Conservation (phyloP, 208 protist genomes). For the Leishmania lainsoni region DNA sequence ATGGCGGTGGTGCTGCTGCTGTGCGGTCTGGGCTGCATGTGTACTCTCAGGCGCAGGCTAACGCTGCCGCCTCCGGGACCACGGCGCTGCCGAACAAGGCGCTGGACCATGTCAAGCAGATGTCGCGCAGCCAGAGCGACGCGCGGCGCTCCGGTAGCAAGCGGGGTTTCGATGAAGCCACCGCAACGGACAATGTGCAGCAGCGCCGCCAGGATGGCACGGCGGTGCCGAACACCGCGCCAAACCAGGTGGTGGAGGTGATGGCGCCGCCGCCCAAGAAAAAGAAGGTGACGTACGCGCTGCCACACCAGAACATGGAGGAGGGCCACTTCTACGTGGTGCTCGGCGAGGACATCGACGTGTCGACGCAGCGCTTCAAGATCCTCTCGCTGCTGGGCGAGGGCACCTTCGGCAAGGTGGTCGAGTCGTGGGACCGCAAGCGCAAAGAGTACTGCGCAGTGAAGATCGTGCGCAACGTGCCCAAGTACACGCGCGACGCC, state of each 20-base stretch:
- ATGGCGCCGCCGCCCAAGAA: constrained; percentile 46
- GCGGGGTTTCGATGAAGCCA: constrained; percentile 64
- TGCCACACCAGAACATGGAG: constrained; percentile 87
- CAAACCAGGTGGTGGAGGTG: constrained; percentile 50
- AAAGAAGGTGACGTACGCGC: constrained; percentile 87
- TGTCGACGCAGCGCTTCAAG: constrained; percentile 85
- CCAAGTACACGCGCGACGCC: constrained; percentile 87
- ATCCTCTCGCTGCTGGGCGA: constrained; percentile 89
- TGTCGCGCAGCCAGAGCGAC: constrained; percentile 28
- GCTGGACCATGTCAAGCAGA: constrained; percentile 25
- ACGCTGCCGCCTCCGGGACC: constrained; percentile 4
- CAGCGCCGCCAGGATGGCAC: constrained; percentile 21
- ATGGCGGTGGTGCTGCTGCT: not conserved
- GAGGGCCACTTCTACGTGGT: constrained; percentile 92
- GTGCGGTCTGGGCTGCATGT: constrained; percentile 19
- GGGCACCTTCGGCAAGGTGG: constrained; percentile 90
- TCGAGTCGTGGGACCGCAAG: constrained; percentile 90
- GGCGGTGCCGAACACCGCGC: constrained; percentile 16
- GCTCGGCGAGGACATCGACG: constrained; percentile 89
- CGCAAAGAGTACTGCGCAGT: constrained; percentile 87
- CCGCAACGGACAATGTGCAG: constrained; percentile 51
- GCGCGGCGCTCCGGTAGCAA: constrained; percentile 78
- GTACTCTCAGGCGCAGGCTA: constrained; percentile 23
- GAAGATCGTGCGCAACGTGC: constrained; percentile 86
- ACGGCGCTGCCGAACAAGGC: constrained; percentile 24